Conservation (phyloP, 768 basidiomycete species). For the Suillus clintonianus region DNA sequence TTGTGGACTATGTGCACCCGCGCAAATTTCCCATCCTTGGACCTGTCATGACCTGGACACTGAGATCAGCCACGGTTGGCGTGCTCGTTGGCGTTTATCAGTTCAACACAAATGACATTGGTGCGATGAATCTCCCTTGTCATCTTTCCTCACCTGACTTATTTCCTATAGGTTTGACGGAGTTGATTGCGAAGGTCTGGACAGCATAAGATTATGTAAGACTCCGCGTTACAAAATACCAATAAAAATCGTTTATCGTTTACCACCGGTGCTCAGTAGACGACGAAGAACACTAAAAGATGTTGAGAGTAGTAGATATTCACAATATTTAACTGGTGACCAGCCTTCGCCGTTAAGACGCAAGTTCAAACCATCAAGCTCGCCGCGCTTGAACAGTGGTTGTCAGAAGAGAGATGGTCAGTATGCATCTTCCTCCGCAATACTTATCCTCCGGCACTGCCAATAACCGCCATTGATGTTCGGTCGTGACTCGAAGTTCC, state of each 20-base stretch:
- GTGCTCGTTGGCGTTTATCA: slow-evolving; percentile 90
- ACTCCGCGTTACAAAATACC: not conserved
- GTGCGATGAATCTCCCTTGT: slow-evolving; percentile 48
- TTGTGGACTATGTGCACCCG: slow-evolving; percentile 87
- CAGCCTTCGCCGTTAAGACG: not conserved
- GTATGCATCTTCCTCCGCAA: slow-evolving; percentile 53
- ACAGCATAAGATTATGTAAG: slow-evolving; percentile 51
- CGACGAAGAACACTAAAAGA: not conserved
- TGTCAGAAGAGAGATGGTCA: slow-evolving; percentile 8
- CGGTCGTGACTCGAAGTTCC: slow-evolving; percentile 81
- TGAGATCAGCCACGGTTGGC: slow-evolving; percentile 76
- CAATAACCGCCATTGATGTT: slow-evolving; percentile 54
- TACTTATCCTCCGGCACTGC: slow-evolving; percentile 25
- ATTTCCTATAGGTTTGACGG: slow-evolving; percentile 66
- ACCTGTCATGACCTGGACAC: slow-evolving; percentile 66
- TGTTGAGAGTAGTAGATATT: not conserved
- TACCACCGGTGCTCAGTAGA: not conserved
- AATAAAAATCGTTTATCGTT: too few relatives aligned
- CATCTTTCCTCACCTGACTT: not conserved
- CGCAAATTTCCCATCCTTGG: slow-evolving; percentile 91
- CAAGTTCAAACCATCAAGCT: not conserved
- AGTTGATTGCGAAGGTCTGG: slow-evolving; percentile 84
- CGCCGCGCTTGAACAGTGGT: not conserved
- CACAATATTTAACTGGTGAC: not conserved
- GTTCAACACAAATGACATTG: slow-evolving; percentile 98